Evolutionary conservation across 2,329 filamentous ascomycete genomes (phyloP), one percentile per base, ranked within the genome.

Genomic region (Colletotrichum camelliae): DNA sequence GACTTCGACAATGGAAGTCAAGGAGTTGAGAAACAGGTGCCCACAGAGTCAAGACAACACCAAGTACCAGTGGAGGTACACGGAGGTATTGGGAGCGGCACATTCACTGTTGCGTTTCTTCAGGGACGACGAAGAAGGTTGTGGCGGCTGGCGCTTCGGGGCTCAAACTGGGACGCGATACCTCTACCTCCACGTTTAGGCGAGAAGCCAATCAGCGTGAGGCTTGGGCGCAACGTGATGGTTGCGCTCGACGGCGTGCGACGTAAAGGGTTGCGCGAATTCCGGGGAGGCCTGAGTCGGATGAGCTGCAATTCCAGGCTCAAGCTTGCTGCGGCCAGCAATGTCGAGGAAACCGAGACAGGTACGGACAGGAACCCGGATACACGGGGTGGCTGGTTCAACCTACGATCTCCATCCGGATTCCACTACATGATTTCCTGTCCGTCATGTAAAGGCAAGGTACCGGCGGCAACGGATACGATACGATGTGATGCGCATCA

Each of bases 181-280:
- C 39, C 27, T 70, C 29, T 62, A 52, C 37, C 48, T 60, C n/a
- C 64, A 68, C 55, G 43, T 39, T 57, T 66, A 21, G n/a, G 13
- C 15, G 60, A n/a, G 24, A 21, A 27, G 8, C 79, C 79, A 80
- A 79, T 80, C 75, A 79, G 67, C 61, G 27, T 15, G 21, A 27
- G 27, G 65, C 21, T 43, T 66, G 52, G 60, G 43, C 58, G 65
- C 70, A 80, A 78, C 79, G 79, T 80, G 79, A 79, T 77, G 75
- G 77, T 31, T 80, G 76, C 67, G 65, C 66, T 74, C 70, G 70
- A 64, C 70, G 64, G 64, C 66, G 70, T 76, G 70, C 70, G 58
- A 69, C 70, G 70, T 33, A 60, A 31, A 74, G 24, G 43, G 43
- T 60, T 76, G 74, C 74, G 74, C 74, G 74, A 74, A 74, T 74